Evolutionary conservation across 78 protist species (phyloP).

Genomic region (Salpingoeca rosetta): DNA sequence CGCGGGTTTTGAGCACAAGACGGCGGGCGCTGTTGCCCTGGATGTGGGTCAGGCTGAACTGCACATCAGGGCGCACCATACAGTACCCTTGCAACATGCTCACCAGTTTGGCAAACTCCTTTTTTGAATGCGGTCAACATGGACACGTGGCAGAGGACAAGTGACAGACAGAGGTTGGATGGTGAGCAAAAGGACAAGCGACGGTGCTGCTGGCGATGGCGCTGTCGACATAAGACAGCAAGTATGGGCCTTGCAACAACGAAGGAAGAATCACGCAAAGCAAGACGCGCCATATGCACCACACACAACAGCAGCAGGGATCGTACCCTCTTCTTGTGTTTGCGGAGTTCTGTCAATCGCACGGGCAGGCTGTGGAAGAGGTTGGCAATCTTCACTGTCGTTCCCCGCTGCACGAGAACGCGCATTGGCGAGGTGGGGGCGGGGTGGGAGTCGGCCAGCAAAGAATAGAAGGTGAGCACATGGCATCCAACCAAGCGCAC

Average conservation of each 20-base stretch:
- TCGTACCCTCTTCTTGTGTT: slow-evolving; percentile 27
- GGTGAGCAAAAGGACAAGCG: too few relatives aligned
- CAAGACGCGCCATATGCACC: too few relatives aligned
- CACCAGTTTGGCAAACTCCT: slow-evolving; percentile 39
- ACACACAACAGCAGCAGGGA: too few relatives aligned
- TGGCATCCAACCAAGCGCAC: too few relatives aligned
- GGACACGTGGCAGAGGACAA: too few relatives aligned
- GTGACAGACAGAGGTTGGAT: too few relatives aligned
- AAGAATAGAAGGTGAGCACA: too few relatives aligned
- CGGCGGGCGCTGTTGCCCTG: too few relatives aligned
- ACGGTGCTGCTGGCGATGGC: too few relatives aligned
- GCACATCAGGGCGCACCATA: slow-evolving; percentile 13
- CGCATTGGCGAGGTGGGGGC: not conserved
- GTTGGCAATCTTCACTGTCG: slow-evolving; percentile 47
- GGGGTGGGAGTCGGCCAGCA: not conserved
- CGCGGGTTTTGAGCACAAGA: too few relatives aligned
- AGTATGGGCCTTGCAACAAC: not conserved
- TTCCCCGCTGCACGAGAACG: slow-evolving; percentile 40
- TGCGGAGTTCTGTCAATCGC: slow-evolving; percentile 51
- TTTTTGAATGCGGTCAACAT: too few relatives aligned
- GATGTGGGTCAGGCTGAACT: not conserved
- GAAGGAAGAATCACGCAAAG: too few relatives aligned
- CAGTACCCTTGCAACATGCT: slow-evolving; percentile 61
- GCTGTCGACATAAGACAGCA: not conserved
- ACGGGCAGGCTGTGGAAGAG: slow-evolving; percentile 72